Evolutionary conservation across 108 stramenopile genomes (phyloP), one percentile per base, ranked within the genome.

Genomic region (Skeletonema tropicum): DNA sequence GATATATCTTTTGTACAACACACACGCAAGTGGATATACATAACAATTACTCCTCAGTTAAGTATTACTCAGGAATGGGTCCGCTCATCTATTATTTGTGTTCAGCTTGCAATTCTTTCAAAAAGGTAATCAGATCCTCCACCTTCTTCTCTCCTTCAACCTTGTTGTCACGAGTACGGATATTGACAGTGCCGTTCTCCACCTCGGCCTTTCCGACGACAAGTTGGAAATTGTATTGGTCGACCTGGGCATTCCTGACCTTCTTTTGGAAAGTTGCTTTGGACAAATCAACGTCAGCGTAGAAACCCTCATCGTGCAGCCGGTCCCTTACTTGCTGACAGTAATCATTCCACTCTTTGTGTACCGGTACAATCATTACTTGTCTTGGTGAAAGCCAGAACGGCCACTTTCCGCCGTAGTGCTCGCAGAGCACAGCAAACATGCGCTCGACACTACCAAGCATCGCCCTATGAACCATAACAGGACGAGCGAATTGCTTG

Each of bases 401-500:
- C 15, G 99, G 99, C 99, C 99, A 99, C 75, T 99, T 99, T 33
- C 99, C 99, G 41, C 96, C 97, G 62, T 86, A 98, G 80, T 99
- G 99, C 90, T 99, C 99, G 48, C 96, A 97, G 42, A 99, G 89
- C 41, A 99, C 98, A 59, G 99, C 99, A 71, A 98, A 96, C 98
- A 99, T 98, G 25, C 99, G 95, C 84, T 99, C 99, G 13, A 99
- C 96, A 63, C 93, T 95, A 19, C 99, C 99, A 48, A 99, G 92
- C 97, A 99, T 98, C 46, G 99, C 99, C 49, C 99, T 85, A 76
- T 99, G 99, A 25, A 99, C 92, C 87, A 99, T 99, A 52, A 99
- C 96, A 14, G 99, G 98, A 5, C 97, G 85, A 23, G 95, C 96
- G 71, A 96, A 94, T 66, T 89, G 84, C 31, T 92, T 78, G 25